Conservation (phyloP, 257 asterid genomes). For the Linderniella brevidens region DNA sequence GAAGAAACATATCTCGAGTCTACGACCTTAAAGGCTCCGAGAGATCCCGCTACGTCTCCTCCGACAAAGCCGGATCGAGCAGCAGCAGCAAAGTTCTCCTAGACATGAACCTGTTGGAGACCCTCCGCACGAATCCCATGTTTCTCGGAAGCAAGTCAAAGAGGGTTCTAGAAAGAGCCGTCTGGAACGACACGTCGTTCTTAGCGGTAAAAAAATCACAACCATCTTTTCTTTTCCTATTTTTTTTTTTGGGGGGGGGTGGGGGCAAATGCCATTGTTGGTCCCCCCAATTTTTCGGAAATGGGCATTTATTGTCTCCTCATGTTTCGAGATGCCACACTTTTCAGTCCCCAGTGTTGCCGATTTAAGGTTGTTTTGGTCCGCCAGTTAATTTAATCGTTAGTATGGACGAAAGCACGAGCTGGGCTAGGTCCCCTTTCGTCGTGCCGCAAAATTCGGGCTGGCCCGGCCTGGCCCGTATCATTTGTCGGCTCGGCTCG, state of each 20-base stretch:
- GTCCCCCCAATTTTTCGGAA: no score
- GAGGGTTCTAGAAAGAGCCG: conserved; percentile 73
- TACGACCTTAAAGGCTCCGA: conserved; percentile 88
- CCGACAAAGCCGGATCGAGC: conserved; percentile 52
- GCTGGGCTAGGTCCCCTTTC: no score
- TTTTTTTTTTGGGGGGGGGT: background rate
- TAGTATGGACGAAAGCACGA: no score
- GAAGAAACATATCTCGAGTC: conserved; percentile 46
- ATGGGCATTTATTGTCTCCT: no score
- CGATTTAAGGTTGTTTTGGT: no score
- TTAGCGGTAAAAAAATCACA: conserved; percentile 42
- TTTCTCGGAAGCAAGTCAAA: conserved; percentile 87
- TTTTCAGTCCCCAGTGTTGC: no score
- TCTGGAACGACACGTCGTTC: conserved; percentile 92
- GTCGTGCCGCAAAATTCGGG: no score
- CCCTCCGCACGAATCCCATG: conserved; percentile 70
- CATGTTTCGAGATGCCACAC: no score
- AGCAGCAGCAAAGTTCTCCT: conserved; percentile 76
- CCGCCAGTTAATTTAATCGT: no score
- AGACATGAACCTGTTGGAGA: conserved; percentile 75
- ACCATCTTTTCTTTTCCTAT: background rate
- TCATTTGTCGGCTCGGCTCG: no score
- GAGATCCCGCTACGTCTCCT: conserved; percentile 17
- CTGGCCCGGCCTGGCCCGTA: no score
- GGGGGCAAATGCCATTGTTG: no score